Base-by-base conservation (phyloP, 352 stramenopile species). In the Aphanomyces cochlioides region DNA sequence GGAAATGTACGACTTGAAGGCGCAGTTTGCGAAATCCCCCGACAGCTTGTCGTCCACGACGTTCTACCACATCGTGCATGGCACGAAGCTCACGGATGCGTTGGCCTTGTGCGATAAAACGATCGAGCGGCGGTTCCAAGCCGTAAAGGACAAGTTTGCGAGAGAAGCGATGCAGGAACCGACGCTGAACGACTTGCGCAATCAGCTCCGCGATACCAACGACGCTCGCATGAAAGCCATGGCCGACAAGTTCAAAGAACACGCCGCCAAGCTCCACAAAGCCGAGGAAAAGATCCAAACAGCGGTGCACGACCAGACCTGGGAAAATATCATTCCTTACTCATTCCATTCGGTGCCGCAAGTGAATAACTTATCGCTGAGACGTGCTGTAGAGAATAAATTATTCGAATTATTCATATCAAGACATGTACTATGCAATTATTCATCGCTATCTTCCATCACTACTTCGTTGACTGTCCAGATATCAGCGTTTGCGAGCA, bases 181-280 rank as follows among this genome's bases (percentile, higher is more conserved):
- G 12, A 69, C 63, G 50, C 63, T 69, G 19, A 36, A 47, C 34
- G 63, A 69, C 50, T 12, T 69, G 13, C 63, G 47, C n/a, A 45
- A 15, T 2, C 38, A 47, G 63, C 15, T 41, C 5, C 6, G 37
- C 17, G 43, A 69, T 3, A 37, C 45, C 17, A 41, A 69, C 38
- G 34, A 19, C 6, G n/a, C 41, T 37, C 63, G 50, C 21, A 36
- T 21, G 50, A 87, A 89, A 48, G 79, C 82, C 10, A n/a, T 50
- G 10, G 17, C 17, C 10, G 43, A 50, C 17, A 50, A 50, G 43
- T 50, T 50, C 17, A 50, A 12, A 50, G 43, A 50, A n/a, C 43
- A 50, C 28, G 28, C 28, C 28, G 28, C 28, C 28, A 28, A 28
- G 28, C 28, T 28, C 28, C 28, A 28, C 28, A 28, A 28, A 28